Evolutionary conservation across 2,329 filamentous ascomycete species (phyloP).

Genomic region (Pestalotiopsis sp.): DNA sequence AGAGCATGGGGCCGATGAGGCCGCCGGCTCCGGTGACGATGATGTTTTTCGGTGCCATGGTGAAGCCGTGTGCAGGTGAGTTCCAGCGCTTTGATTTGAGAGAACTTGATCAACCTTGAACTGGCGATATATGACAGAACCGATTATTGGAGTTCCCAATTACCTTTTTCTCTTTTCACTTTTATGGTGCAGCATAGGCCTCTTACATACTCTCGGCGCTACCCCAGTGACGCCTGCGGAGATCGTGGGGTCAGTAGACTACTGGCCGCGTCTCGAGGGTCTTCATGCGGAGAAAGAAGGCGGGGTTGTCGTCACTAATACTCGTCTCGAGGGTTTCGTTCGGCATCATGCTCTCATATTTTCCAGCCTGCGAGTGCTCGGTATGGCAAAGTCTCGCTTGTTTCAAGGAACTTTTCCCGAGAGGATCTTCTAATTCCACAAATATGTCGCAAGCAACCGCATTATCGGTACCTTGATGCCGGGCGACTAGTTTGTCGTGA

Average conservation of each 20-base stretch:
- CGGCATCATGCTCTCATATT: neutral
- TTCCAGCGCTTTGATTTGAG: neutral
- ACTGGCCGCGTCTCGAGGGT: neutral
- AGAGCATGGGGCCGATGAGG: constrained; percentile 36
- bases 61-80: neutral
- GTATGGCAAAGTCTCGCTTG: neutral
- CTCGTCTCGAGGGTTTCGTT: neutral
- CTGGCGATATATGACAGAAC: neutral
- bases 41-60: constrained; percentile 27
- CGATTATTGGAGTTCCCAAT: neutral
- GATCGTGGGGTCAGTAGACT: neutral
- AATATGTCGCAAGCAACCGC: neutral
- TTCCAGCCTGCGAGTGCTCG: neutral
- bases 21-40: constrained; percentile 35
- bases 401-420: neutral
- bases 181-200: neutral
- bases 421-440: neutral
- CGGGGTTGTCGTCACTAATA: neutral
- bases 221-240: neutral
- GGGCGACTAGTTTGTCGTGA: neutral
- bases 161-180: neutral
- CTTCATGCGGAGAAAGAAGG: neutral
- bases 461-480: neutral
- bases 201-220: neutral
- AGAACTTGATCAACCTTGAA: neutral